phyloP scores from a whole-genome alignment of 2,329 filamentous ascomycete genomes.

The Aspergillus sp. region DNA sequence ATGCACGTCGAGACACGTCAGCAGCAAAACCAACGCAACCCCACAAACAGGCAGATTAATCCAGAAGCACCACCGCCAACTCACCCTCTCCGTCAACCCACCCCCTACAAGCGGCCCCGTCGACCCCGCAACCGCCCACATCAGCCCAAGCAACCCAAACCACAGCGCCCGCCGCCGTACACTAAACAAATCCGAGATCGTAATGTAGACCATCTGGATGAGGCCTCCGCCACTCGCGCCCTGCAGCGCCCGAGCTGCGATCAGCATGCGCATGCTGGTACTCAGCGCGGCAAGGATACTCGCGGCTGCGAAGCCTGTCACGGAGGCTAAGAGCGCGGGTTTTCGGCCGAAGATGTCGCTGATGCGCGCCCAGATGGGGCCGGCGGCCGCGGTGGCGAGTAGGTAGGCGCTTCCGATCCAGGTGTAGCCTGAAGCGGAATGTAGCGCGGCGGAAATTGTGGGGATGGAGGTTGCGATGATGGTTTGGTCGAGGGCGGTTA shows the following conservation, averaged over 20 bases:
- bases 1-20: not conserved
- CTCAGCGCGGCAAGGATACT: slow-evolving; percentile 55
- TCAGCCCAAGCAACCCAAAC: slow-evolving; percentile 54
- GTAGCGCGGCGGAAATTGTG: not conserved
- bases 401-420: slow-evolving; percentile 15
- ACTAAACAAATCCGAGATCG: slow-evolving; percentile 60
- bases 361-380: slow-evolving; percentile 7
- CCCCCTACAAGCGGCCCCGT: slow-evolving; percentile 60
- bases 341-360: slow-evolving; percentile 17
- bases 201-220: slow-evolving; percentile 56
- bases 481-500: slow-evolving; percentile 15
- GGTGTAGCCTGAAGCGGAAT: slow-evolving; percentile 17
- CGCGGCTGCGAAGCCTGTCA: slow-evolving; percentile 52
- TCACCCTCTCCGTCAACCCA: slow-evolving; percentile 44
- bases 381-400: not conserved
- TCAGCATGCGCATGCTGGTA: slow-evolving; percentile 55
- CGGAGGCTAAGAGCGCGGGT: slow-evolving; percentile 31
- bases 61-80: slow-evolving; percentile 61
- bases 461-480: slow-evolving; percentile 14
- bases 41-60: slow-evolving; percentile 45
- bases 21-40: not conserved
- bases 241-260: slow-evolving; percentile 57
- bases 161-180: slow-evolving; percentile 53
- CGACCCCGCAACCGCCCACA: slow-evolving; percentile 59
- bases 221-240: slow-evolving; percentile 59